Evolutionary conservation across 768 basidiomycete genomes (phyloP).

Genomic region (Tubosaeta sp.): DNA sequence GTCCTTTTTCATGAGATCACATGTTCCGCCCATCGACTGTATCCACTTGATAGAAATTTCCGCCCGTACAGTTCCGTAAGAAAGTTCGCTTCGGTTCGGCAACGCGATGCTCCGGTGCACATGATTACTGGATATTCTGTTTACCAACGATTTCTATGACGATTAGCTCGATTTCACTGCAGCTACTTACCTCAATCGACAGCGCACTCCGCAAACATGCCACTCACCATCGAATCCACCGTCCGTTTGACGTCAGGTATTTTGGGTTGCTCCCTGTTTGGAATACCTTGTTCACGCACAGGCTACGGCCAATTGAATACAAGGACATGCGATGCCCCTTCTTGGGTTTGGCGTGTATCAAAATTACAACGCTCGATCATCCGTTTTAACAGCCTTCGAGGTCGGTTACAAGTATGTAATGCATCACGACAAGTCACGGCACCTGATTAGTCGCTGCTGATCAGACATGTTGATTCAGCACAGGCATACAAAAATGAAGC

Average conservation of each 20-base stretch:
- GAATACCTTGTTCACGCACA: constrained; percentile 1
- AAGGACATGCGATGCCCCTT: constrained; percentile 56
- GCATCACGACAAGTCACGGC: neutral
- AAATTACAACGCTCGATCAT: constrained; percentile 52
- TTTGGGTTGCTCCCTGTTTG: constrained; percentile 8
- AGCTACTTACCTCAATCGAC: constrained; percentile 15
- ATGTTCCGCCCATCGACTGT: neutral
- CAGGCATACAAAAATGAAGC: constrained; percentile 65
- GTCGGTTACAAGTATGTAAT: constrained; percentile 55
- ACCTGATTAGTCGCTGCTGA: neutral
- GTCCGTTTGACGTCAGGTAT: constrained; percentile 36
- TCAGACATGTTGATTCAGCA: constrained; percentile 71
- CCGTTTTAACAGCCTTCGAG: constrained; percentile 58
- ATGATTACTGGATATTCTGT: neutral
- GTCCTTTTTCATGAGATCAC: constrained; percentile 6
- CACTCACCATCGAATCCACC: constrained; percentile 29
- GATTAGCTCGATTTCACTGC: constrained; percentile 4
- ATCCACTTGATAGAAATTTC: constrained; percentile 8
- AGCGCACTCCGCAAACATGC: constrained; percentile 12
- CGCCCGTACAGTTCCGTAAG: constrained; percentile 10
- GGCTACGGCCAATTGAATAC: neutral
- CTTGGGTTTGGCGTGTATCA: constrained; percentile 72
- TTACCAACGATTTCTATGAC: neutral
- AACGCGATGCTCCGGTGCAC: neutral
- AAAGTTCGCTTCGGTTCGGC: neutral